Percentiles rank a stretch among this genome's conserved stretches.
Conservation (phyloP, 1,284 basidiomycete species). For the Meira nashicola region DNA sequence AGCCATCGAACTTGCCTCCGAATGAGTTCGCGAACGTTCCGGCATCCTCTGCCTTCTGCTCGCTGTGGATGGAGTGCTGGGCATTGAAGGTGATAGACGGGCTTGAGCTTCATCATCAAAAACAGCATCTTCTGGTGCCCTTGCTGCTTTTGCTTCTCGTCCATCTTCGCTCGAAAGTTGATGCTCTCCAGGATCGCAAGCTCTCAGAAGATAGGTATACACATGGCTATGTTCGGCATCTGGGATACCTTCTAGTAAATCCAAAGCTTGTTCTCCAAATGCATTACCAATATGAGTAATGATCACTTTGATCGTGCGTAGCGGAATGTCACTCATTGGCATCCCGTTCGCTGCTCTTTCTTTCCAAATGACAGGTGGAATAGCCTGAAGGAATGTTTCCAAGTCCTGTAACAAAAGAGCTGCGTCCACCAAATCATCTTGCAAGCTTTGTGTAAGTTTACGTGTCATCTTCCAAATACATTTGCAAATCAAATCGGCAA, state of each 20-base stretch:
- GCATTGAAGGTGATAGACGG: neutral
- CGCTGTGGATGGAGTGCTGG: too few species aligned
- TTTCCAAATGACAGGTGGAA: conserved; percentile 94
- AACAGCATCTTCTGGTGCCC: conserved; percentile 64
- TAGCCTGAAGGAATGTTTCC: conserved; percentile 85
- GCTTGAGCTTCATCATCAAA: neutral
- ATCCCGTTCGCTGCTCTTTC: conserved; percentile 80
- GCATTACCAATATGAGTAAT: conserved; percentile 54
- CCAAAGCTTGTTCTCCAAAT: conserved; percentile 39
- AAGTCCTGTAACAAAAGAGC: conserved; percentile 87
- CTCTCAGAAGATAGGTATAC: conserved; percentile 44
- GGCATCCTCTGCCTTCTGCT: neutral
- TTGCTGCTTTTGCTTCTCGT: conserved; percentile 17
- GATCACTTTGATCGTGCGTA: conserved; percentile 79
- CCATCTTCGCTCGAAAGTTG: conserved; percentile 15
- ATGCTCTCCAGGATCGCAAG: conserved; percentile 14
- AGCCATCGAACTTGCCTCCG: neutral
- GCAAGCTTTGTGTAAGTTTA: conserved; percentile 84
- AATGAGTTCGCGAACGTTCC: neutral
- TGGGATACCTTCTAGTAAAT: conserved; percentile 38
- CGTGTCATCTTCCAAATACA: conserved; percentile 97
- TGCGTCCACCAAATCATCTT: conserved; percentile 73
- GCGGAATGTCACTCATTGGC: conserved; percentile 91
- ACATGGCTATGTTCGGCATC: conserved; percentile 46
- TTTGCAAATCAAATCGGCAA: conserved; percentile 93